phyloP scores from a whole-genome alignment of 495 filamentous ascomycete genomes.

The Penicillium lagena region DNA sequence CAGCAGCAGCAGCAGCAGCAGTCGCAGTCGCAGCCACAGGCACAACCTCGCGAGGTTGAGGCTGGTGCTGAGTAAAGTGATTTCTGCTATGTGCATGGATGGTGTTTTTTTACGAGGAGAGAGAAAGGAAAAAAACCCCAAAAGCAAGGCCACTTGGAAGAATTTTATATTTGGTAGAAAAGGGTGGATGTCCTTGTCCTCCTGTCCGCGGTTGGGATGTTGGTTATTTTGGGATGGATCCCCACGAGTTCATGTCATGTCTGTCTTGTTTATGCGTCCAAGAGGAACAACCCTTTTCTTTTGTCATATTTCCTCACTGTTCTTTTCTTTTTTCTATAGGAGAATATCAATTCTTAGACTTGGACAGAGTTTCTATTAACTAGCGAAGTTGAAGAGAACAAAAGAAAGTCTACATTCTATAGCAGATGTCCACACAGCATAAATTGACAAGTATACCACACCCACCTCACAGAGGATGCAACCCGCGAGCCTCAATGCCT shows the following conservation, averaged over 20 bases:
- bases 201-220: background rate
- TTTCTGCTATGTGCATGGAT: slow-evolving; percentile 15
- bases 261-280: too few species aligned
- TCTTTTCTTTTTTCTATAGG: slow-evolving; percentile 6
- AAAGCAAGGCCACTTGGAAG: slow-evolving; percentile 16
- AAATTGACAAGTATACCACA: background rate
- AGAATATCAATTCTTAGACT: background rate
- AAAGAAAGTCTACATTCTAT: background rate
- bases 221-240: too few species aligned
- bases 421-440: background rate
- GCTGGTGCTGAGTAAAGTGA: slow-evolving; percentile 20
- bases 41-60: slow-evolving; percentile 29
- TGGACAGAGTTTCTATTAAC: background rate
- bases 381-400: background rate
- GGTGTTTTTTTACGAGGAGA: slow-evolving; percentile 13
- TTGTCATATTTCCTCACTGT: slow-evolving; percentile 15
- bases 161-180: slow-evolving; percentile 20
- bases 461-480: slow-evolving; percentile 24
- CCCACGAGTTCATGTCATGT: too few species aligned
- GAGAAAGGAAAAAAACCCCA: slow-evolving; percentile 11
- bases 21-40: background rate
- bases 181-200: slow-evolving; percentile 13
- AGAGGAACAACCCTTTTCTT: slow-evolving; percentile 3
- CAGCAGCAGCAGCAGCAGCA: too few species aligned
- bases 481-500: slow-evolving; percentile 40